Evolutionary conservation across 352 stramenopile species (phyloP).

Genomic region (Pythium phragmitis): DNA sequence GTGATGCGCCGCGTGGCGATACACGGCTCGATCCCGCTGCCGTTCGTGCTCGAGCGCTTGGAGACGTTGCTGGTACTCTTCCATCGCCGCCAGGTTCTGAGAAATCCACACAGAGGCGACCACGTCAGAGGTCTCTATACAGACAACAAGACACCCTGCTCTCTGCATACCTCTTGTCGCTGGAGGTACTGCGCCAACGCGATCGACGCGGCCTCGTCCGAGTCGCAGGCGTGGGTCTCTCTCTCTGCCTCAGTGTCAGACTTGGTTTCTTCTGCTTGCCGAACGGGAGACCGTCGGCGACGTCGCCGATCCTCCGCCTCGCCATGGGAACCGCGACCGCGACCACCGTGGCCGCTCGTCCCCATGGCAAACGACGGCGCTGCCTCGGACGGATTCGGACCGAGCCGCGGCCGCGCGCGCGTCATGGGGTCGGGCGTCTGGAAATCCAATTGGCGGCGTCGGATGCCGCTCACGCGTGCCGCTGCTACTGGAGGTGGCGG

Average conservation of each 20-base stretch:
- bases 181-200: constrained; percentile 65
- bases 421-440: constrained; percentile 15
- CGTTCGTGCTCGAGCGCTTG: constrained; percentile 11
- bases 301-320: not conserved
- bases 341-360: not conserved
- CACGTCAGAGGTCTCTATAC: not conserved
- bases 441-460: constrained; percentile 45
- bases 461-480: not conserved
- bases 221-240: constrained; percentile 23
- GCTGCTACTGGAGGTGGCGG: not conserved
- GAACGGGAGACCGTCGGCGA: constrained; percentile 4
- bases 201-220: constrained; percentile 60
- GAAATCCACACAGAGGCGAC: not conserved
- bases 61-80: constrained; percentile 55
- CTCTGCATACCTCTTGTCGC: constrained; percentile 53
- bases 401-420: constrained; percentile 24
- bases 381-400: constrained; percentile 18
- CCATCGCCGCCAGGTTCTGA: constrained; percentile 70
- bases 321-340: too few species aligned
- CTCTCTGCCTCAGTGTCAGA: constrained; percentile 4
- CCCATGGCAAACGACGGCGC: not conserved
- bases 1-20: constrained; percentile 1
- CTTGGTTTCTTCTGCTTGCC: constrained; percentile 5
- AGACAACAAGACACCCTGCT: too few species aligned
- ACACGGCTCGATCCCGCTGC: not conserved